Percentiles rank a stretch among this genome's conserved stretches.
Evolutionary conservation across 768 basidiomycete genomes (phyloP).

Genomic region (Leccinum olivaceopallidum): DNA sequence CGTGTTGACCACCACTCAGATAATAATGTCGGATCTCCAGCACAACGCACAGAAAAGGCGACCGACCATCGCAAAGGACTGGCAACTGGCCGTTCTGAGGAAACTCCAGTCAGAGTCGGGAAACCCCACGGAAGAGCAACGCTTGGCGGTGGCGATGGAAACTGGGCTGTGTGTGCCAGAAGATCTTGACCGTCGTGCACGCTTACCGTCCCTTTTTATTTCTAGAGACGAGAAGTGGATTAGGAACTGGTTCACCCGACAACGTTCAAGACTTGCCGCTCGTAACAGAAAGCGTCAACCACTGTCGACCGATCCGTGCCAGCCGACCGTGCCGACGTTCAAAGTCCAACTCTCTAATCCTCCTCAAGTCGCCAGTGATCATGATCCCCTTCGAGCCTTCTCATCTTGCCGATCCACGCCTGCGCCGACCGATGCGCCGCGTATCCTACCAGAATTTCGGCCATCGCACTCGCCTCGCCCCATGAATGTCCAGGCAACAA

Average conservation of each 20-base stretch:
- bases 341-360: constrained; percentile 10
- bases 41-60: constrained; percentile 6
- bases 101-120: constrained; percentile 22
- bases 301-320: background rate
- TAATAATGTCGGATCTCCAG: background rate
- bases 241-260: constrained; percentile 32
- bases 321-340: constrained; percentile 14
- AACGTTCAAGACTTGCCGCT: constrained; percentile 23
- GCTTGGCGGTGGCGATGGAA: constrained; percentile 21
- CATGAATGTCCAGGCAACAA: background rate
- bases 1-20: background rate
- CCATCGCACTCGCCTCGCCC: constrained; percentile 3
- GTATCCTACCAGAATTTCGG: background rate
- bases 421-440: background rate
- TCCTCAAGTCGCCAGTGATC: background rate
- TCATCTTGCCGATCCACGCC: constrained; percentile 9
- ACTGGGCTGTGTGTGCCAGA: constrained; percentile 33
- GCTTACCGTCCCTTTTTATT: constrained; percentile 6
- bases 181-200: constrained; percentile 3
- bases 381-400: background rate
- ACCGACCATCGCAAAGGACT: constrained; percentile 24
- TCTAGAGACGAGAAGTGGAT: constrained; percentile 32
- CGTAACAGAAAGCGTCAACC: constrained; percentile 11
- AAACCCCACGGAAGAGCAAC: constrained; percentile 27
- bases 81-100: constrained; percentile 33